Percentiles rank a stretch among this genome's conserved stretches.
Evolutionary conservation across 768 basidiomycete species (phyloP).

Genomic region (Porpolomopsis calyptriformis): DNA sequence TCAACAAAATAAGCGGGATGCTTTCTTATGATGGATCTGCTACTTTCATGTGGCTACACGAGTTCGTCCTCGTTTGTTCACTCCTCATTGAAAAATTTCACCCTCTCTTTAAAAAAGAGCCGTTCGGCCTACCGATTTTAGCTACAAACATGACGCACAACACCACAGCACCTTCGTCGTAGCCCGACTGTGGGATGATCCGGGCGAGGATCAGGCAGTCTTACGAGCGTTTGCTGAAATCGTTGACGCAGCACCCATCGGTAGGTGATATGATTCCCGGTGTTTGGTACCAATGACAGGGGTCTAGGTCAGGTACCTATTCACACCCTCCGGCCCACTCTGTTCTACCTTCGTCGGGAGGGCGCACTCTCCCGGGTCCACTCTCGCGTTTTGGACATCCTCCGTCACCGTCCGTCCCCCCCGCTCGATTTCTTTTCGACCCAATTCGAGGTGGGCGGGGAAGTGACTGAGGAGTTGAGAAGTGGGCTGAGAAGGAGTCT

Average conservation of each 20-base stretch:
- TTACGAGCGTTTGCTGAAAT: slow-evolving; percentile 24
- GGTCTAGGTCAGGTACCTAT: slow-evolving; percentile 39
- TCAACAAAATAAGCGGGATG: slow-evolving; percentile 51
- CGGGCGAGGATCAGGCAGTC: slow-evolving; percentile 23
- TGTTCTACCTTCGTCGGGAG: slow-evolving; percentile 34
- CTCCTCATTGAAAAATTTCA: slow-evolving; percentile 1
- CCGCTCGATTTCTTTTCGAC: slow-evolving; percentile 8
- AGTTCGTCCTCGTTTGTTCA: slow-evolving; percentile 36
- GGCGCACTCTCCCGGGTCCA: slow-evolving; percentile 28
- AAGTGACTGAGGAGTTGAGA: slow-evolving; percentile 28
- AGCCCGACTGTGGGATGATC: slow-evolving; percentile 44
- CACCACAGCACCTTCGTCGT: slow-evolving; percentile 45
- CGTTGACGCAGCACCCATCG: slow-evolving; percentile 20
- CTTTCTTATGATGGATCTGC: slow-evolving; percentile 45
- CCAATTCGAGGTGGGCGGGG: slow-evolving; percentile 18
- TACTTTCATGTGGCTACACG: slow-evolving; percentile 60
- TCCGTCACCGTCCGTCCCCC: slow-evolving; percentile 24
- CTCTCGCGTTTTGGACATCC: slow-evolving; percentile 33
- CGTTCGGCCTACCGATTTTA: slow-evolving; percentile 59
- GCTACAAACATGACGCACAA: slow-evolving; percentile 71
- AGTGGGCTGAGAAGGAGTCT: slow-evolving; percentile 42
- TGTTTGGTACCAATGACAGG: slow-evolving; percentile 8
- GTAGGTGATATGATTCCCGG: slow-evolving; percentile 17
- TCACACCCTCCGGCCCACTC: slow-evolving; percentile 38
- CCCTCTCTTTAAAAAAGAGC: slow-evolving; percentile 29